Conservation (phyloP, 345 rosid species). For the Gossypioides kirkii region DNA sequence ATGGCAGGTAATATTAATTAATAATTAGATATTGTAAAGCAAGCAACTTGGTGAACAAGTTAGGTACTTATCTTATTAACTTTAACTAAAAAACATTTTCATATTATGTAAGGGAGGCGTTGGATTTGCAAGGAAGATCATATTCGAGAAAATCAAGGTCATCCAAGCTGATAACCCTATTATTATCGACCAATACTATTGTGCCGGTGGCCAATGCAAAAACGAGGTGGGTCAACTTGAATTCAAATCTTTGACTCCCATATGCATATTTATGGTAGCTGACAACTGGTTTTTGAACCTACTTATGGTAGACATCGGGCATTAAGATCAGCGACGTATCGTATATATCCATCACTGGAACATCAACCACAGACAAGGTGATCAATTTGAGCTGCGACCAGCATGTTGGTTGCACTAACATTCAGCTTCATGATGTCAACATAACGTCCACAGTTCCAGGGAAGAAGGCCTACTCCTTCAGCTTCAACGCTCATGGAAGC, state of each 20-base stretch:
- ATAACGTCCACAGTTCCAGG: neutral
- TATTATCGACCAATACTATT: conserved; percentile 12
- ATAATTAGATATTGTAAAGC: neutral
- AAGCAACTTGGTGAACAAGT: neutral
- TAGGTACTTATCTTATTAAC: neutral
- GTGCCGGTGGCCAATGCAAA: neutral
- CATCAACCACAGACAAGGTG: conserved; percentile 6
- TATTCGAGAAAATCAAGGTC: conserved; percentile 4
- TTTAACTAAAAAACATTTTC: neutral
- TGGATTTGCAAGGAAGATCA: conserved; percentile 10
- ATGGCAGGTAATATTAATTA: conserved; percentile 1
- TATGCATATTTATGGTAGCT: too few relatives aligned
- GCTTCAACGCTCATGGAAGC: neutral
- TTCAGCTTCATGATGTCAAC: neutral
- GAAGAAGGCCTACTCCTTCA: neutral
- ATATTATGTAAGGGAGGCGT: neutral
- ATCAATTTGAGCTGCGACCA: conserved; percentile 15
- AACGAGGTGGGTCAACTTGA: neutral
- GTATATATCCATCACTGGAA: neutral
- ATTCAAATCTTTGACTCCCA: too few relatives aligned
- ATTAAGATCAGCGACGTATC: conserved; percentile 11
- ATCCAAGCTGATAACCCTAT: neutral
- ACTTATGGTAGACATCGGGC: neutral
- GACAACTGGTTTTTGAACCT: neutral
- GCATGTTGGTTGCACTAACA: neutral